Percentiles rank a stretch among this genome's conserved stretches.
phyloP scores from a whole-genome alignment of 148 eudicot genomes.

The Hydrangea macrophylla region DNA sequence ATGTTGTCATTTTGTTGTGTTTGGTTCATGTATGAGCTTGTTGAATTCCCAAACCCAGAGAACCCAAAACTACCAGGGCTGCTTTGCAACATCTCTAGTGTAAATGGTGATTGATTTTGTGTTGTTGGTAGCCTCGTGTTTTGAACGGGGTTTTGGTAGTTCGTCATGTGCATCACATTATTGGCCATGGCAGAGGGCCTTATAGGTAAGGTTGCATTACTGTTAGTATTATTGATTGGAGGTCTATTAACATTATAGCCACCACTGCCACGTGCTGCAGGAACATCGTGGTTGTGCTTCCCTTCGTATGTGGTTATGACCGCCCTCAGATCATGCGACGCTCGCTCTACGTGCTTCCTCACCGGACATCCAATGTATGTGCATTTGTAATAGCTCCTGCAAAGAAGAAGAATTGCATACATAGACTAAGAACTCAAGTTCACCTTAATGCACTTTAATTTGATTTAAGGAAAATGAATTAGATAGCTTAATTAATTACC shows the following conservation, averaged over 20 bases:
- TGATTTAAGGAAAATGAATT: background rate
- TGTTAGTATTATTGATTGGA: background rate
- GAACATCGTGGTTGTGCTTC: conserved; percentile 80
- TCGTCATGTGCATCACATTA: conserved; percentile 5
- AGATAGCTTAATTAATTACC: conserved; percentile 44
- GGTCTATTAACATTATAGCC: conserved; percentile 29
- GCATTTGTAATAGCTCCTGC: conserved; percentile 89
- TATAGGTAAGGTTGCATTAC: conserved; percentile 35
- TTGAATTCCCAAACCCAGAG: conserved; percentile 40
- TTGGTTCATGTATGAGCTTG: conserved; percentile 31
- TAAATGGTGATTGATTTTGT: conserved; percentile 35
- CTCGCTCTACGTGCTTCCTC: conserved; percentile 82
- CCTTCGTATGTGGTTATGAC: conserved; percentile 82
- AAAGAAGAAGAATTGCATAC: background rate
- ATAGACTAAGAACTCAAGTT: background rate
- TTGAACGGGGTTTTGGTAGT: conserved; percentile 18
- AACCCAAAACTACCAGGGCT: conserved; percentile 32
- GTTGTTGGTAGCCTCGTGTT: conserved; percentile 18
- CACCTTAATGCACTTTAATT: background rate
- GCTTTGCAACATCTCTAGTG: conserved; percentile 56
- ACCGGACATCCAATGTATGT: conserved; percentile 67
- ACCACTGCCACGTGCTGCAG: conserved; percentile 77
- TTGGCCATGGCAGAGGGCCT: conserved; percentile 48
- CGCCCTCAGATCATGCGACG: conserved; percentile 59
- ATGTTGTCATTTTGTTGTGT: conserved; percentile 10